Conservation (phyloP, 2,329 filamentous ascomycete genomes). For the Magnaporthiopsis poae region DNA sequence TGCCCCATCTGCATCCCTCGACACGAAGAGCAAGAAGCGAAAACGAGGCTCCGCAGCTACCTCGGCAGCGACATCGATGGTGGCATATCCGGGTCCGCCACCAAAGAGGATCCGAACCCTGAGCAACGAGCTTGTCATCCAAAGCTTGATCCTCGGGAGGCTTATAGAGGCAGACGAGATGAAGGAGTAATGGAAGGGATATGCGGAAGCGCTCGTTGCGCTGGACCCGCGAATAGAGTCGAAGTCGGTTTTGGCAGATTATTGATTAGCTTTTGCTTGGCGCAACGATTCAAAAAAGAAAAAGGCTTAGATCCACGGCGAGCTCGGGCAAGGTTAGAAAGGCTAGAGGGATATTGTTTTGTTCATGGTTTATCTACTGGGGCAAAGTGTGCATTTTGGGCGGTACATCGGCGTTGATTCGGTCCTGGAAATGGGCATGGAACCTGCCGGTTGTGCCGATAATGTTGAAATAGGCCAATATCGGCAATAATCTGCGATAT, state of each 20-base stretch:
- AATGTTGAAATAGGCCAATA: background rate
- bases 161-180: slow-evolving; percentile 56
- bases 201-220: background rate
- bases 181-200: slow-evolving; percentile 7
- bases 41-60: slow-evolving; percentile 28
- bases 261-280: background rate
- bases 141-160: slow-evolving; percentile 80
- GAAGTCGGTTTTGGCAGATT: background rate
- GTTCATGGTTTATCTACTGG: background rate
- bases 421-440: background rate
- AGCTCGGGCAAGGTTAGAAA: background rate
- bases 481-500: background rate
- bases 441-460: background rate
- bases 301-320: background rate
- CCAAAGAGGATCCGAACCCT: slow-evolving; percentile 55
- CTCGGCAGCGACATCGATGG: slow-evolving; percentile 16
- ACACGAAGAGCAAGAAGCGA: slow-evolving; percentile 22
- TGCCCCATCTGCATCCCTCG: slow-evolving; percentile 10
- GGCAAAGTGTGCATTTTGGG: background rate
- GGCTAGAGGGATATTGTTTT: background rate
- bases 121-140: slow-evolving; percentile 77
- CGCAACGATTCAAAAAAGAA: background rate
- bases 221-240: background rate
- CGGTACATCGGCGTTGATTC: background rate
- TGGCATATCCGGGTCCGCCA: slow-evolving; percentile 18